Percentiles rank a stretch among this genome's conserved stretches.
Conservation (phyloP, 768 basidiomycete genomes). For the Hemileccinum rubropunctum region DNA sequence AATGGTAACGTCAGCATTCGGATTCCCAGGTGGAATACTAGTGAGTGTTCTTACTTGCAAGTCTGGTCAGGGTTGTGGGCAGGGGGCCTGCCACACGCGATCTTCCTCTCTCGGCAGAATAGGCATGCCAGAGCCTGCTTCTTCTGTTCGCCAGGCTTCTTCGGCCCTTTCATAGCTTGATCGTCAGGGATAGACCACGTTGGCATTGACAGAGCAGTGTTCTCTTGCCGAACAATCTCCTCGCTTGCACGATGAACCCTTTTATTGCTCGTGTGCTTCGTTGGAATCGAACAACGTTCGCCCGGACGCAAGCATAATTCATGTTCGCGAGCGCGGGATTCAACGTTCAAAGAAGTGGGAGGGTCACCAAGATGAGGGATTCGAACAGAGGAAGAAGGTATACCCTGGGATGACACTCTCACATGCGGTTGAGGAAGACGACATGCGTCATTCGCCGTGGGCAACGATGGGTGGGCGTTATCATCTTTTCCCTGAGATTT, state of each 20-base stretch:
- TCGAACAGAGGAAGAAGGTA: conserved; percentile 12
- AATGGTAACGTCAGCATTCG: conserved; percentile 18
- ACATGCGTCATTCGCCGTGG: conserved; percentile 21
- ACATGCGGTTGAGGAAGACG: conserved; percentile 23
- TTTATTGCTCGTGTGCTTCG: conserved; percentile 26
- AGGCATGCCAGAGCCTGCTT: conserved; percentile 47
- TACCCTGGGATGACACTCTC: conserved; percentile 21
- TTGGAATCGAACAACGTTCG: conserved; percentile 19
- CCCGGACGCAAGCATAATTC: conserved; percentile 25
- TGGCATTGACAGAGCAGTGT: conserved; percentile 21
- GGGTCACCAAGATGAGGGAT: conserved; percentile 12
- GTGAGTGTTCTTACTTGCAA: conserved; percentile 43
- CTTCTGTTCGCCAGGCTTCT: conserved; percentile 38
- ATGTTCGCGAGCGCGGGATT: conserved; percentile 18
- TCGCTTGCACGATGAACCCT: conserved; percentile 28
- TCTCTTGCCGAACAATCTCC: conserved; percentile 30
- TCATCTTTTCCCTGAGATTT: conserved; percentile 29
- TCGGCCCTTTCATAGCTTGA: conserved; percentile 29
- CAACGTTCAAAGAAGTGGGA: conserved; percentile 6
- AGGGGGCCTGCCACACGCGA: conserved; percentile 45
- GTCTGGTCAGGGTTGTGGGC: conserved; percentile 36
- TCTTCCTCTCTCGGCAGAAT: conserved; percentile 51
- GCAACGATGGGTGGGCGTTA: conserved; percentile 17
- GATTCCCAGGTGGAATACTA: conserved; percentile 3
- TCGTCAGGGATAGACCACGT: conserved; percentile 36